A percentile compares a stretch with the other conserved stretches of the same genome.
These are phyloP conservation scores for Paxillus rubicundulus DNA, from an alignment of 768 basidiomycete species.

Conservation along the genomic window DNA sequence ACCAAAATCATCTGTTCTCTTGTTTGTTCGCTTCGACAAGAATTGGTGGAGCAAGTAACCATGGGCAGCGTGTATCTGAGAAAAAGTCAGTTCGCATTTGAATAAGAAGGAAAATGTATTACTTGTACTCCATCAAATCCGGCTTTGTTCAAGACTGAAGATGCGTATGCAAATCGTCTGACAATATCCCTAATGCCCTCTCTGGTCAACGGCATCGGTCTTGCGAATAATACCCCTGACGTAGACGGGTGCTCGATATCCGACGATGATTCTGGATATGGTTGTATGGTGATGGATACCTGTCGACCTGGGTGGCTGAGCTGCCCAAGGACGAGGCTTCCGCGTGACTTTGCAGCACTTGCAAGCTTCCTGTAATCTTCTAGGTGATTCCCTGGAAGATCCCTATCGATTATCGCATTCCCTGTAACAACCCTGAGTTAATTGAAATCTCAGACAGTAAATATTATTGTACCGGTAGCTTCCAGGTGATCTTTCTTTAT, in stretches of 20 bases:
- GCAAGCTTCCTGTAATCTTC: slow-evolving; percentile 21
- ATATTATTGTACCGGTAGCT: slow-evolving; percentile 25
- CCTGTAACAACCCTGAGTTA: slow-evolving; percentile 14
- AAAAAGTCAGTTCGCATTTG: not conserved
- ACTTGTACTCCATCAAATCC: slow-evolving; percentile 70
- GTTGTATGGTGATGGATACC: slow-evolving; percentile 34
- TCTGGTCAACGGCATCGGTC: slow-evolving; percentile 38
- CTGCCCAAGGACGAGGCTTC: slow-evolving; percentile 32
- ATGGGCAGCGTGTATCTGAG: slow-evolving; percentile 43
- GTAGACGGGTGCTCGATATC: slow-evolving; percentile 34
- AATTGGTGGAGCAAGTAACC: slow-evolving; percentile 50
- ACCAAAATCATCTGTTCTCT: slow-evolving; percentile 55
- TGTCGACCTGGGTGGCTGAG: slow-evolving; percentile 35
- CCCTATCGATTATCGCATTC: slow-evolving; percentile 32
- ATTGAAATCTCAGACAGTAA: not conserved
- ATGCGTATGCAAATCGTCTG: slow-evolving; percentile 50
- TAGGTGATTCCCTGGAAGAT: slow-evolving; percentile 25
- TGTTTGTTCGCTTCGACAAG: slow-evolving; percentile 42
- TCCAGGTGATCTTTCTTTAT: slow-evolving; percentile 35
- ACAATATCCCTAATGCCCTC: slow-evolving; percentile 51
- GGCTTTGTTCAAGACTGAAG: slow-evolving; percentile 50
- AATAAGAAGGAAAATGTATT: not conserved
- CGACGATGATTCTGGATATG: slow-evolving; percentile 35
- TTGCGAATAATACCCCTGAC: slow-evolving; percentile 31
- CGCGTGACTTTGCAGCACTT: slow-evolving; percentile 30